These are phyloP conservation scores for Leptodontidium sp. DNA, from an alignment of 2,329 filamentous ascomycete genomes.

Conservation along the genomic window DNA sequence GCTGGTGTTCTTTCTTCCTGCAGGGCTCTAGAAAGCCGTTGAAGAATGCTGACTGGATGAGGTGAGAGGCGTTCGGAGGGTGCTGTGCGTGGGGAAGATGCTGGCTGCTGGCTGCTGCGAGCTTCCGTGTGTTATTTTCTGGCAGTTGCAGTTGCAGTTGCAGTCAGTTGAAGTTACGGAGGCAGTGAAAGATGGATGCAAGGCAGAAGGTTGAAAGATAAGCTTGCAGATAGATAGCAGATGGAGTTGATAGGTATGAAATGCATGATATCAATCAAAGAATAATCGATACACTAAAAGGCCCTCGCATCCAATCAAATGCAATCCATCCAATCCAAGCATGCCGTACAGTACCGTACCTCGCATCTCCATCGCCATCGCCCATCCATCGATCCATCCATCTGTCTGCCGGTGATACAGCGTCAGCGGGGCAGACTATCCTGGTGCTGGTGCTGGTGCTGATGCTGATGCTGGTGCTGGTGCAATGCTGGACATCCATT, in stretches of 20 bases:
- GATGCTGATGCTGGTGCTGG: background rate
- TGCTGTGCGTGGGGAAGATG: constrained; percentile 14
- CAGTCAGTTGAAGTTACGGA: background rate
- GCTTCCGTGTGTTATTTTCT: constrained; percentile 5
- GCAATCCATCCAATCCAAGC: background rate
- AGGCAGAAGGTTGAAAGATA: constrained; percentile 8
- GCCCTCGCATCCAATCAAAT: constrained; percentile 9
- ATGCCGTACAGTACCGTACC: constrained; percentile 12
- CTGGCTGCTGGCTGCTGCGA: background rate
- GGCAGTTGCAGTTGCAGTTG: background rate
- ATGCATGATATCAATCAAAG: constrained; percentile 11
- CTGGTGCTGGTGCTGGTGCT: background rate
- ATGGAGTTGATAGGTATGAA: background rate
- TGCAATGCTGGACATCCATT: too few species aligned
- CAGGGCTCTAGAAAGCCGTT: constrained; percentile 11
- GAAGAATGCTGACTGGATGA: background rate
- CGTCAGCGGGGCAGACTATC: constrained; percentile 13
- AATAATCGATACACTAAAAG: constrained; percentile 17
- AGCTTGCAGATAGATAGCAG: constrained; percentile 15
- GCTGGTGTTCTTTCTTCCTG: background rate
- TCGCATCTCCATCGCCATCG: constrained; percentile 15
- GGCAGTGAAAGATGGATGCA: background rate
- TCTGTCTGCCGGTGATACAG: constrained; percentile 26
- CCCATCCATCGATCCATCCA: too few species aligned
- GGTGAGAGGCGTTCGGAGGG: background rate